Percentiles rank a stretch among this genome's conserved stretches.
These are phyloP conservation scores for Backusella psychrophila DNA, from an alignment of 192 early-diverging fungal genomes.

Conservation along the genomic window DNA sequence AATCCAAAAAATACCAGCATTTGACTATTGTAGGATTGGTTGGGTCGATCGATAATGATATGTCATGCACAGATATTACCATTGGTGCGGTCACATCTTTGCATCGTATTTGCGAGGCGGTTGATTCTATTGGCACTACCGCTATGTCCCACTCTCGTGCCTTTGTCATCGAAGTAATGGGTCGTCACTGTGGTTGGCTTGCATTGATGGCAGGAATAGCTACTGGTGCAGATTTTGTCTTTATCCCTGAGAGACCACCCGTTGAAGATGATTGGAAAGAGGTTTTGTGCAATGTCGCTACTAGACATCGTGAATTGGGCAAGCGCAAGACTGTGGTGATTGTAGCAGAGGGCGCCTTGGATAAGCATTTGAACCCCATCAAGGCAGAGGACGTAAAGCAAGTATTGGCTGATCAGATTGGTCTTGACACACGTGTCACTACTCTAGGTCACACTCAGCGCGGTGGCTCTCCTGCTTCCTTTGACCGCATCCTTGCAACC, in stretches of 20 bases:
- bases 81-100: constrained; percentile 95
- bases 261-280: constrained; percentile 82
- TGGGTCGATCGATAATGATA: constrained; percentile 96
- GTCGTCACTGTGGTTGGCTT: constrained; percentile 95
- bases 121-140: constrained; percentile 90
- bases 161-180: constrained; percentile 98
- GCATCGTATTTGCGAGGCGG: constrained; percentile 92
- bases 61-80: constrained; percentile 87
- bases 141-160: constrained; percentile 93
- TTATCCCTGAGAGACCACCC: constrained; percentile 93
- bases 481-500: constrained; percentile 87
- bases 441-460: constrained; percentile 93
- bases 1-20: constrained; percentile 59
- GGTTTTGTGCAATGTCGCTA: constrained; percentile 76
- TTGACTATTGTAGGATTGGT: constrained; percentile 96
- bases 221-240: constrained; percentile 93
- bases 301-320: constrained; percentile 70
- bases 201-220: constrained; percentile 80
- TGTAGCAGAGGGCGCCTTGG: constrained; percentile 96
- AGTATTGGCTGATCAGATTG: constrained; percentile 72
- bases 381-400: constrained; percentile 81
- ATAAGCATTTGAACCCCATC: constrained; percentile 83
- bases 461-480: constrained; percentile 90
- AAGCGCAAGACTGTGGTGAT: constrained; percentile 91
- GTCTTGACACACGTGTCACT: constrained; percentile 91